Evolutionary conservation across 192 early-diverging fungal species (phyloP), one percentile per base, ranked within the genome.

Genomic region (Coemansia sp.): DNA sequence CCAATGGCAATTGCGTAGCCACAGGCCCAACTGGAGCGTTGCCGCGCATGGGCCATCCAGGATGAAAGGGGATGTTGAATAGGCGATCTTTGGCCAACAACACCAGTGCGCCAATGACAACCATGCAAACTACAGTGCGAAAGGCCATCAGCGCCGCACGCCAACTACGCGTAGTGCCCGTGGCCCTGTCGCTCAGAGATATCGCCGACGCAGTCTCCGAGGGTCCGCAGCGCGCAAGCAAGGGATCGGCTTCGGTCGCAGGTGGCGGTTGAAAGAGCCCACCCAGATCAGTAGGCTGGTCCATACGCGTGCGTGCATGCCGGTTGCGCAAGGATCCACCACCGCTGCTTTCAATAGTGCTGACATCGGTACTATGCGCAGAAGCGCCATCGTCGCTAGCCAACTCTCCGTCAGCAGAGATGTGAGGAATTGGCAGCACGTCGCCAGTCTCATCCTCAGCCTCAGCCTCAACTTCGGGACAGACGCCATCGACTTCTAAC

Each of bases 251-350:
- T 36, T 61, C 59, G 15, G 34, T 38, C 5, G 59, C 59, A 61
- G 59, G 59, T 16, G 59, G 47, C 5, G n/a, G 29, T 5, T 61
- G 59, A 38, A 61, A 61, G 59, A 61, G 33, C n/a, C 59, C 59
- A 18, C 59, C 36, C 34, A 61, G 13, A 3, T 61, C 59, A 61
- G 36, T 38, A 18, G 59, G 36, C 59, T 61, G 59, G 29, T 61
- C 59, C 4, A 38, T n/a, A 40, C 59, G 59, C 36, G 59, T 36
- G 36, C 59, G 59, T 8, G 34, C 33, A 61, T 38, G 59, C 18
- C 59, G 59, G 59, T 61, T 36, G 18, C 59, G 59, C 59, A 61
- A 15, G 16, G 59, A 61, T 38, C 59, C 59, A 18, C 59, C 33
- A 7, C 34, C 8, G 36, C 3, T 61, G 18, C 59, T n/a, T 16